Percentiles rank a stretch among this genome's conserved stretches.
phyloP scores from a whole-genome alignment of 1,284 basidiomycete species.

The Cryptococcus amylolentus region DNA sequence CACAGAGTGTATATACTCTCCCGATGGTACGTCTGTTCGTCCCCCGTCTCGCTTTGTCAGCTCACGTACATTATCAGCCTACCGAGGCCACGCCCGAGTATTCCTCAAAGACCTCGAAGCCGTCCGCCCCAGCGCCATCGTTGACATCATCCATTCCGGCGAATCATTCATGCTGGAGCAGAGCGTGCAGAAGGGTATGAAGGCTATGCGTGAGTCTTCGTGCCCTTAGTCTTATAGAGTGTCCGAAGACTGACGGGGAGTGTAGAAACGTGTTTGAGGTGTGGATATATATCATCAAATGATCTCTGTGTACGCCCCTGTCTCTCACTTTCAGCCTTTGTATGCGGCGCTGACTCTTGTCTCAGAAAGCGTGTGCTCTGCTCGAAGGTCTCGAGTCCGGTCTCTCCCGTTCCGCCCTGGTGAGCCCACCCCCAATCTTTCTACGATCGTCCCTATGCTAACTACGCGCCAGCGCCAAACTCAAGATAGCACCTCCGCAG shows the following conservation, averaged over 20 bases:
- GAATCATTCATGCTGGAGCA: constrained; percentile 80
- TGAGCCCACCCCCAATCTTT: constrained; percentile 38
- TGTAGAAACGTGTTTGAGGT: constrained; percentile 78
- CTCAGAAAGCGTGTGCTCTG: constrained; percentile 76
- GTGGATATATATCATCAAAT: constrained; percentile 90
- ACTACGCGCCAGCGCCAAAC: constrained; percentile 26
- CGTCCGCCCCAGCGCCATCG: constrained; percentile 86
- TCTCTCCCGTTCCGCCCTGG: constrained; percentile 56
- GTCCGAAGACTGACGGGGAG: background rate
- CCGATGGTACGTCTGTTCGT: constrained; percentile 57
- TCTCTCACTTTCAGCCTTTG: background rate
- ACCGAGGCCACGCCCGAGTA: constrained; percentile 88
- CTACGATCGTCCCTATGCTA: background rate
- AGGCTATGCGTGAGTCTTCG: constrained; percentile 64
- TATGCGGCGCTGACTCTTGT: background rate
- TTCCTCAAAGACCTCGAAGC: constrained; percentile 96
- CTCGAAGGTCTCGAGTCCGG: constrained; percentile 87
- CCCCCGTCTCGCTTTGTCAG: background rate
- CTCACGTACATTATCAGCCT: constrained; percentile 56
- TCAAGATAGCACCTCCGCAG: constrained; percentile 21
- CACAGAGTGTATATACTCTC: constrained; percentile 98
- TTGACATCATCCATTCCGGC: constrained; percentile 96
- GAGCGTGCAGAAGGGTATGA: constrained; percentile 70
- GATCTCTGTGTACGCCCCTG: constrained; percentile 61
- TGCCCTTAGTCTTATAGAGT: background rate